Percentiles rank a stretch among this genome's conserved stretches.
These are phyloP conservation scores for Gnomoniopsis smithogilvyi DNA, from an alignment of 2,329 filamentous ascomycete genomes.

Conservation along the genomic window DNA sequence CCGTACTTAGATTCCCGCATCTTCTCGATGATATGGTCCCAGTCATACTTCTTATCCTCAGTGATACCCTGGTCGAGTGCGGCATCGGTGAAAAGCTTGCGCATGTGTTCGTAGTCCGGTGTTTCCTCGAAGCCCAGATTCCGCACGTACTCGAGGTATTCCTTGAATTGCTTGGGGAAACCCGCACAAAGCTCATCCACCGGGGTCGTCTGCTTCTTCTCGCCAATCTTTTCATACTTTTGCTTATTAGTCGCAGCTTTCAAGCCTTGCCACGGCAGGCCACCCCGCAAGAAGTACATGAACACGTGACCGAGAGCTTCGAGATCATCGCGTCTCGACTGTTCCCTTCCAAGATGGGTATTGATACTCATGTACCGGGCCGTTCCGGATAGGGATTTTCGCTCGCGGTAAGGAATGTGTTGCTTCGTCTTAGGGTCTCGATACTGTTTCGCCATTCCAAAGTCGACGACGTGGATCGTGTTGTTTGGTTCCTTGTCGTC, in stretches of 20 bases:
- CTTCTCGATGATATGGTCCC: conserved; percentile 40
- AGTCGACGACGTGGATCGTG: conserved; percentile 97
- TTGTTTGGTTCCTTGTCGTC: conserved; percentile 53
- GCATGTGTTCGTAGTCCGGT: conserved; percentile 95
- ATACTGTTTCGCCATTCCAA: conserved; percentile 99
- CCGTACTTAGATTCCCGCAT: conserved; percentile 84
- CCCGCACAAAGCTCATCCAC: conserved; percentile 97
- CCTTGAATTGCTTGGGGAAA: conserved; percentile 96
- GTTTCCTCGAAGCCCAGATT: conserved; percentile 98
- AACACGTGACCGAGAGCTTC: conserved; percentile 80
- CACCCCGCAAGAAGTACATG: conserved; percentile 71
- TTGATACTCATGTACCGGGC: conserved; percentile 99
- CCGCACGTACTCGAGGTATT: conserved; percentile 94
- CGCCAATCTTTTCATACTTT: conserved; percentile 99
- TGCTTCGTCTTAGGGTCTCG: conserved; percentile 98
- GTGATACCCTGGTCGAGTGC: conserved; percentile 55
- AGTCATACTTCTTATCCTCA: conserved; percentile 98
- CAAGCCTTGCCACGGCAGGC: conserved; percentile 68
- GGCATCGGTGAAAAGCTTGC: conserved; percentile 93
- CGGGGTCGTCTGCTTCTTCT: conserved; percentile 98
- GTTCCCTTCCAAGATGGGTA: conserved; percentile 93
- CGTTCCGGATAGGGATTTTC: conserved; percentile 94
- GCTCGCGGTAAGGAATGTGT: conserved; percentile 95
- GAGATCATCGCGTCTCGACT: conserved; percentile 92
- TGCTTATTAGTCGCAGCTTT: conserved; percentile 83